Conservation (phyloP, 2,329 filamentous ascomycete genomes). For the Dendryphion nanum region DNA sequence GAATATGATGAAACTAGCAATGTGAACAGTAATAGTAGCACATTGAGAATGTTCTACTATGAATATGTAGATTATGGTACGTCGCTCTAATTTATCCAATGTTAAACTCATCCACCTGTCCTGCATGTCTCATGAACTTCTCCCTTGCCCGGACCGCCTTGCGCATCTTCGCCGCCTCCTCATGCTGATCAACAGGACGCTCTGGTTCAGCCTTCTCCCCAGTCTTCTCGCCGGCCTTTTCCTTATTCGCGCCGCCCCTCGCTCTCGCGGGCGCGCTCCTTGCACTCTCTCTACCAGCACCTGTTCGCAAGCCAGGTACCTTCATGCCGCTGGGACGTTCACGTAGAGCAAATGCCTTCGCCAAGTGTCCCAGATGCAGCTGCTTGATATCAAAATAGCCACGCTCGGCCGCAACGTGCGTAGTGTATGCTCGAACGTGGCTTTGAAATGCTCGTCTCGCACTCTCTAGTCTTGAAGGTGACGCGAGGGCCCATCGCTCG, state of each 20-base stretch:
- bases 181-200: slow-evolving; percentile 47
- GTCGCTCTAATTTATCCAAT: slow-evolving; percentile 60
- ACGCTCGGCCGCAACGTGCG: slow-evolving; percentile 82
- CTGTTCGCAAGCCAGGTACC: slow-evolving; percentile 51
- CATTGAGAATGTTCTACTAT: no score
- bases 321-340: slow-evolving; percentile 82
- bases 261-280: slow-evolving; percentile 41
- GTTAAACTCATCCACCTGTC: slow-evolving; percentile 65
- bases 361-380: slow-evolving; percentile 86
- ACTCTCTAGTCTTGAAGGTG: slow-evolving; percentile 70
- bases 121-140: slow-evolving; percentile 51
- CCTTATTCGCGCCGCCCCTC: slow-evolving; percentile 19
- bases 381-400: slow-evolving; percentile 87
- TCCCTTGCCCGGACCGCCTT: slow-evolving; percentile 51
- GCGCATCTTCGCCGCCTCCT: slow-evolving; percentile 62
- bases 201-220: slow-evolving; percentile 38
- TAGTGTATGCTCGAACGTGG: slow-evolving; percentile 91
- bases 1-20: no score
- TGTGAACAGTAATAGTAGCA: no score
- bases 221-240: slow-evolving; percentile 36
- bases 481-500: slow-evolving; percentile 64
- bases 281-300: slow-evolving; percentile 33
- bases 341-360: slow-evolving; percentile 87
- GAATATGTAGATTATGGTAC: no score
- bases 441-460: slow-evolving; percentile 85